phyloP scores from a whole-genome alignment of 192 early-diverging fungal genomes.

The Mortierella hygrophila region DNA sequence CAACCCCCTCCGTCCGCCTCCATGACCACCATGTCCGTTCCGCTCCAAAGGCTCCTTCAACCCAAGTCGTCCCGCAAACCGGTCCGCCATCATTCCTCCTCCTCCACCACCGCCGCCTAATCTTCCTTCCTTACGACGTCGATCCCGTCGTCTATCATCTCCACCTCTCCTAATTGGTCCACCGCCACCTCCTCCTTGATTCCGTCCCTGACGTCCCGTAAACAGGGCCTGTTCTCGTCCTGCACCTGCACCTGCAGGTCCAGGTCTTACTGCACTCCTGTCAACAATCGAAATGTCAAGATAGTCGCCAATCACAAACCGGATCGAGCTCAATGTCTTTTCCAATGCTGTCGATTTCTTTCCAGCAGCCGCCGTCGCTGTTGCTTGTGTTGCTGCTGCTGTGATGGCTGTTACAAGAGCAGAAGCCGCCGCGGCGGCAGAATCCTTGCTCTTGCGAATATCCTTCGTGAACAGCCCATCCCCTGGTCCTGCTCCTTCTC shows the following conservation, averaged over 20 bases:
- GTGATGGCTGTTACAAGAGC: not conserved
- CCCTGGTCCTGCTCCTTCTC: not conserved
- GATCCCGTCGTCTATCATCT: slow-evolving; percentile 17
- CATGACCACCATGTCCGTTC: slow-evolving; percentile 5
- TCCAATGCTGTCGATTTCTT: slow-evolving; percentile 11
- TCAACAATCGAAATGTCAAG: slow-evolving; percentile 31
- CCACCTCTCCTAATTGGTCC: slow-evolving; percentile 44
- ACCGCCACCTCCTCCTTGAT: slow-evolving; percentile 24
- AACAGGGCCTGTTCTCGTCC: slow-evolving; percentile 18
- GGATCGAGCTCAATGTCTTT: slow-evolving; percentile 29
- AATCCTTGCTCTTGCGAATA: slow-evolving; percentile 12
- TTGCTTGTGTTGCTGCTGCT: not conserved
- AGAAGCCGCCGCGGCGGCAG: not conserved
- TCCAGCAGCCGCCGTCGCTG: not conserved
- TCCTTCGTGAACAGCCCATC: slow-evolving; percentile 24
- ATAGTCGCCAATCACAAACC: slow-evolving; percentile 42
- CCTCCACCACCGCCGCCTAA: slow-evolving; percentile 21
- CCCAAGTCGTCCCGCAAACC: slow-evolving; percentile 24
- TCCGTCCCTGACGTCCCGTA: not conserved
- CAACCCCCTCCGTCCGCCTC: slow-evolving; percentile 2
- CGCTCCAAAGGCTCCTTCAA: slow-evolving; percentile 22
- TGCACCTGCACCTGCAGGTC: slow-evolving; percentile 48
- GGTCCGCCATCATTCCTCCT: slow-evolving; percentile 7
- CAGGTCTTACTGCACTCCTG: not conserved
- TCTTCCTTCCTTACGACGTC: slow-evolving; percentile 14